Conservation (phyloP, 306 rosid species). For the Lablab purpureus region DNA sequence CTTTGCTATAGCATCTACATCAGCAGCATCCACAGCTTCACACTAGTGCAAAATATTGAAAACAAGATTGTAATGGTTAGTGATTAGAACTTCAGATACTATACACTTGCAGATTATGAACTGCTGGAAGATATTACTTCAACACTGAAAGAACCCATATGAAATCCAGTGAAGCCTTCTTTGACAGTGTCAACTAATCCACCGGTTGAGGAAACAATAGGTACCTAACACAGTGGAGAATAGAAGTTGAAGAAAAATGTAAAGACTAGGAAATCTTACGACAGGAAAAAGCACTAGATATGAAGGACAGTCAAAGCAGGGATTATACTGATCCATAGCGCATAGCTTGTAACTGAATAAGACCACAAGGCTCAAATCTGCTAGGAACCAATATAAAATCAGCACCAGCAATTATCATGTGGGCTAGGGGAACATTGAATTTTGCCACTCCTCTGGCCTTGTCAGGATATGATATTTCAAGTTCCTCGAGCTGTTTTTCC, state of each 20-base stretch:
- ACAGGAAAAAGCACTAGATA: slow-evolving; percentile 7
- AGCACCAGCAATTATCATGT: slow-evolving; percentile 83
- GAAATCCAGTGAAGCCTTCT: slow-evolving; percentile 91
- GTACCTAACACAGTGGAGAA: slow-evolving; percentile 58
- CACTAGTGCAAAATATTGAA: slow-evolving; percentile 56
- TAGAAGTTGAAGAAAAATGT: slow-evolving; percentile 26
- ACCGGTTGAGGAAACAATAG: slow-evolving; percentile 85
- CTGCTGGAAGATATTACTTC: slow-evolving; percentile 57
- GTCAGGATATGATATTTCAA: slow-evolving; percentile 66
- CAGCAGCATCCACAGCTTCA: slow-evolving; percentile 74
- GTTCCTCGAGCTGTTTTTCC: slow-evolving; percentile 80
- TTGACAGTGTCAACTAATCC: slow-evolving; percentile 87
- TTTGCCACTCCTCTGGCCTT: slow-evolving; percentile 82
- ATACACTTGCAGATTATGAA: slow-evolving; percentile 17
- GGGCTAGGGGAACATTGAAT: slow-evolving; percentile 82
- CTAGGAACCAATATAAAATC: slow-evolving; percentile 78
- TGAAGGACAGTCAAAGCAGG: slow-evolving; percentile 1
- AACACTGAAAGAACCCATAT: slow-evolving; percentile 83
- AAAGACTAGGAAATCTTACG: background rate
- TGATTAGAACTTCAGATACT: slow-evolving; percentile 18
- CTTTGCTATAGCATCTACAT: slow-evolving; percentile 65
- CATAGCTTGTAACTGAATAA: slow-evolving; percentile 89
- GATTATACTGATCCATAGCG: slow-evolving; percentile 75
- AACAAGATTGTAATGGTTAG: slow-evolving; percentile 14
- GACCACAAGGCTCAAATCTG: slow-evolving; percentile 91